These are phyloP conservation scores for Pichia sp. DNA, from an alignment of 1,139 yeast species.

Conservation along the genomic window DNA sequence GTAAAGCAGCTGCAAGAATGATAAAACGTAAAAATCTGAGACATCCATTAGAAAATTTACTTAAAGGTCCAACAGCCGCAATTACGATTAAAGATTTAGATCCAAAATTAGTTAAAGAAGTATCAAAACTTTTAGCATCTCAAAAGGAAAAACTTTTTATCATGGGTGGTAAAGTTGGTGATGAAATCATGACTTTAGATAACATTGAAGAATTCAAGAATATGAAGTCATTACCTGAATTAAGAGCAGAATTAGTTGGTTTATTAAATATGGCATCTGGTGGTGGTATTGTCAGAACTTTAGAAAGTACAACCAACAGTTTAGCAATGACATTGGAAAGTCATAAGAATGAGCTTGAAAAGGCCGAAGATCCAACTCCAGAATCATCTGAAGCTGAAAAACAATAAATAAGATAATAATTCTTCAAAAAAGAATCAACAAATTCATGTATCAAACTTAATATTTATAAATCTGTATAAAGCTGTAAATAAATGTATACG, in stretches of 20 bases:
- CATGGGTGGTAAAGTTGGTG: constrained; percentile 71
- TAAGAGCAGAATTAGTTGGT: constrained; percentile 83
- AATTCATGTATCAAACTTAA: background rate
- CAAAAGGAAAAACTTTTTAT: constrained; percentile 70
- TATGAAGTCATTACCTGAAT: constrained; percentile 62
- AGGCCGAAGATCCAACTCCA: constrained; percentile 14
- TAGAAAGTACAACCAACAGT: constrained; percentile 58
- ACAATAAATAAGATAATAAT: background rate
- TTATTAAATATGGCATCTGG: constrained; percentile 79
- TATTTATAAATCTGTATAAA: background rate
- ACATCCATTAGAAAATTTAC: constrained; percentile 65
- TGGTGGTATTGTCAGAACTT: constrained; percentile 78
- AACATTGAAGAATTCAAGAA: constrained; percentile 60
- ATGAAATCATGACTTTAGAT: constrained; percentile 44
- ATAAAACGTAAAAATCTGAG: constrained; percentile 37
- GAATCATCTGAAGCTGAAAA: constrained; percentile 1
- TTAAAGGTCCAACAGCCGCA: constrained; percentile 84
- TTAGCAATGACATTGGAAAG: constrained; percentile 61
- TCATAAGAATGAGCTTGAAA: constrained; percentile 25
- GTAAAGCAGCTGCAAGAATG: constrained; percentile 39
- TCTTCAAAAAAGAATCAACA: background rate
- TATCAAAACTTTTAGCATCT: constrained; percentile 53
- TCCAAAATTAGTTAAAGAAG: constrained; percentile 58
- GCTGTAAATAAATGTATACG: background rate
- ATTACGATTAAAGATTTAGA: constrained; percentile 61